phyloP scores from a whole-genome alignment of 2,329 filamentous ascomycete species.

The Emydomyces testavorans region DNA sequence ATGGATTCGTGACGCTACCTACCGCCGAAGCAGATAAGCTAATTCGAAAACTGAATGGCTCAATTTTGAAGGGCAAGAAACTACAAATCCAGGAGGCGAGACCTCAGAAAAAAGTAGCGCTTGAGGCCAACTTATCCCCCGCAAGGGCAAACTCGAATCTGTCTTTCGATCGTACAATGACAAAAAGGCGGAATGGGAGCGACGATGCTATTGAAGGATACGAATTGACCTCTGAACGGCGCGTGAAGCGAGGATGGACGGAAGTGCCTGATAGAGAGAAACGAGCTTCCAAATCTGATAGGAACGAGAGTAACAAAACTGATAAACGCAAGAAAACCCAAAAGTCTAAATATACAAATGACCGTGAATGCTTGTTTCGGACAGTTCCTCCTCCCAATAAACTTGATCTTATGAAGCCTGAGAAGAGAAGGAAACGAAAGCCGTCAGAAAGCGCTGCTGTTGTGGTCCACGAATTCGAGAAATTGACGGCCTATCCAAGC shows the following conservation, averaged over 20 bases:
- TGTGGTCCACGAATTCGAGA: constrained; percentile 78
- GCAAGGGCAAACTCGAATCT: constrained; percentile 28
- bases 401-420: constrained; percentile 21
- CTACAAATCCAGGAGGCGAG: constrained; percentile 73
- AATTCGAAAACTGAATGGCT: constrained; percentile 80
- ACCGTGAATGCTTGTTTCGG: constrained; percentile 74
- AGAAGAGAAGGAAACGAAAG: constrained; percentile 46
- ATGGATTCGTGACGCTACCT: constrained; percentile 81
- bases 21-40: constrained; percentile 74
- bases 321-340: constrained; percentile 47
- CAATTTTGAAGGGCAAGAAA: constrained; percentile 72
- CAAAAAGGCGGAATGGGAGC: constrained; percentile 43
- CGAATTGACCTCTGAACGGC: constrained; percentile 59
- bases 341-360: constrained; percentile 66
- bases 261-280: constrained; percentile 41
- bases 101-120: constrained; percentile 26
- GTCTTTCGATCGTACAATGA: constrained; percentile 29
- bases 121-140: constrained; percentile 12
- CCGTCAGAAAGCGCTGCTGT: constrained; percentile 52
- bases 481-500: constrained; percentile 67
- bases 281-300: constrained; percentile 36
- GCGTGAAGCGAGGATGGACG: constrained; percentile 83
- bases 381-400: constrained; percentile 57
- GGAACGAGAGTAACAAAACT: constrained; percentile 41
- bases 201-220: constrained; percentile 53